Conservation (phyloP, 202 grass and related monocot species). For the Elaeis oleifera region DNA sequence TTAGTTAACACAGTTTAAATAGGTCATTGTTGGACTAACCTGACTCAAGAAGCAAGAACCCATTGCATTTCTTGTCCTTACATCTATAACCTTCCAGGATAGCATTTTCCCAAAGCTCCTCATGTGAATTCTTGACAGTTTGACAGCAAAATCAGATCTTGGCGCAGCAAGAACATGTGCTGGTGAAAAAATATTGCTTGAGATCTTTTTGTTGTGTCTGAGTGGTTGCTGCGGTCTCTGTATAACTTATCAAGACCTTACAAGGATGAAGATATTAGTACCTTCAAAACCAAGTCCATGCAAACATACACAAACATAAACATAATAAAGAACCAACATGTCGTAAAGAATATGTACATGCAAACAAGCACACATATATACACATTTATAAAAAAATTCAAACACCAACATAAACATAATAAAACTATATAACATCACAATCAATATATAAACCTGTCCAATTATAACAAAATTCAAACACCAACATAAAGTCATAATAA, state of each 20-base stretch:
- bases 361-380: too few relatives aligned
- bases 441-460: too few relatives aligned
- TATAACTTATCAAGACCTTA: slow-evolving; percentile 91
- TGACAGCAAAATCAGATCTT: slow-evolving; percentile 17
- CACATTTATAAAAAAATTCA: too few relatives aligned
- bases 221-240: slow-evolving; percentile 67
- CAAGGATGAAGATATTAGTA: slow-evolving; percentile 18
- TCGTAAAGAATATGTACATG: too few relatives aligned
- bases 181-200: slow-evolving; percentile 84
- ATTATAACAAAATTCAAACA: too few relatives aligned
- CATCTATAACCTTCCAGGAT: slow-evolving; percentile 72
- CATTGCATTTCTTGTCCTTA: slow-evolving; percentile 53
- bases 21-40: slow-evolving; percentile 28
- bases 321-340: slow-evolving; percentile 5
- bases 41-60: slow-evolving; percentile 42
- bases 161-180: slow-evolving; percentile 51
- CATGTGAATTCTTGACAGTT: slow-evolving; percentile 18
- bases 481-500: too few relatives aligned
- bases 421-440: too few relatives aligned
- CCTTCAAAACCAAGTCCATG: slow-evolving; percentile 15
- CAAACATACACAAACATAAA: too few relatives aligned
- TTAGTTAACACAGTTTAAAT: not conserved
- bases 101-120: slow-evolving; percentile 42
- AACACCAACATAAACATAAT: too few relatives aligned
- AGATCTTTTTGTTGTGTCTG: slow-evolving; percentile 63